Evolutionary conservation across 371 early-diverging fungal genomes (phyloP), one percentile per base, ranked within the genome.

Genomic region (Dinochytrium kinnereticum): DNA sequence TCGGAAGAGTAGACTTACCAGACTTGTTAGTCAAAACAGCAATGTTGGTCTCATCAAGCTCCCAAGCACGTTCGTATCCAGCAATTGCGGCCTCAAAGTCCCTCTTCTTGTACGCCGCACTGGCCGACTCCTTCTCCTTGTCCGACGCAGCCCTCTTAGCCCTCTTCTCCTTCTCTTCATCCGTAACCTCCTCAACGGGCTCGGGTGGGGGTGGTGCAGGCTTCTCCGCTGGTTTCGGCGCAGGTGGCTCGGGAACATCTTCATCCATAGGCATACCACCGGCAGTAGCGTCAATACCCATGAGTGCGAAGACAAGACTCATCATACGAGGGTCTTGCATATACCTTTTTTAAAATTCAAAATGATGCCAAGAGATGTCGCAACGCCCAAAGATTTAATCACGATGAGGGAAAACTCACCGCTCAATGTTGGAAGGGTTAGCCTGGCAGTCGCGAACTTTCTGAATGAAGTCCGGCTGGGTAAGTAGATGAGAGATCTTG

Each of bases 21-120:
- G 84, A 69, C 71, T 96, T 97, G 91, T 98, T 98, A 73, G 95
- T 96, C 81, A 95, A 88, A 71, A 97, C 90, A 38, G 96, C 92
- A 59, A 96, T 85, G 78, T 98, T 95, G 75, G 93, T 91, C 65
- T 88, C 76, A 80, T 97, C 95, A 74, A 95, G 83, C 73, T 92
- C 93, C 81, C 89, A 95, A n/a, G 99, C 99, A 82, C 91, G 91
- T 81, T 87, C 82, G 82, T 99, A 99, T 80, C 95, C 92, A 51
- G 82, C 81, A 64, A 98, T 79, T 13, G 99, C 98, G 71, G 89
- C 87, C 19, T 93, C 94, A 82, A 98, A 98, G 59, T 94, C 81
- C 67, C 94, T 90, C 80, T 95, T 92, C 89, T 98, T 99, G 88
- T 98, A 99, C 44, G 89, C 88, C 26, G 85, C 87, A 83, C 96